Conservation (phyloP, 805 yeast species). For the Tetrapisispora nanseiensis region DNA sequence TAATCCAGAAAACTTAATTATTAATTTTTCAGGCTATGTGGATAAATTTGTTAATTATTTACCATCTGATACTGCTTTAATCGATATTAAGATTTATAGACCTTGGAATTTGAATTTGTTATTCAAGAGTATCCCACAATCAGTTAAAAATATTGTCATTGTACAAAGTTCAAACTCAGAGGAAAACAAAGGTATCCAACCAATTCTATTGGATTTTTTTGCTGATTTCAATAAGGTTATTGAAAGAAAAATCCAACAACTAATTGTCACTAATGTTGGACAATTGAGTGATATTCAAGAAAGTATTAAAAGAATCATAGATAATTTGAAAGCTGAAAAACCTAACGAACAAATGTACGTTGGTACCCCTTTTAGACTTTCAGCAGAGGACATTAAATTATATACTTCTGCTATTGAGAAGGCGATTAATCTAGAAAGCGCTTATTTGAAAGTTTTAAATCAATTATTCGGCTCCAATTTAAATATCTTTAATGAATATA, state of each 20-base stretch:
- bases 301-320: slow-evolving; percentile 38
- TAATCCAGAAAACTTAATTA: slow-evolving; percentile 42
- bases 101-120: slow-evolving; percentile 58
- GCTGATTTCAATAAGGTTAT: slow-evolving; percentile 41
- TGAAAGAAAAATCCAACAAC: slow-evolving; percentile 38
- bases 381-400: slow-evolving; percentile 1
- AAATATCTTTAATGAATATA: slow-evolving; percentile 50
- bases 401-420: slow-evolving; percentile 28
- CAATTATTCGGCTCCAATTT: slow-evolving; percentile 52
- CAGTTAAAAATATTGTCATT: slow-evolving; percentile 48
- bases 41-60: slow-evolving; percentile 35
- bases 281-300: slow-evolving; percentile 19
- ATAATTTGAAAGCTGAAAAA: slow-evolving; percentile 38
- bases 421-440: slow-evolving; percentile 54
- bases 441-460: slow-evolving; percentile 62
- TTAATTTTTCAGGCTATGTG: slow-evolving; percentile 54
- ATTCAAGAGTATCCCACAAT: slow-evolving; percentile 41
- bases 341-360: slow-evolving; percentile 58
- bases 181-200: slow-evolving; percentile 42
- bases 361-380: slow-evolving; percentile 32
- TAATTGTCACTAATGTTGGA: slow-evolving; percentile 45
- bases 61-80: slow-evolving; percentile 28
- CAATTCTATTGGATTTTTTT: slow-evolving; percentile 68
- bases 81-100: slow-evolving; percentile 56
- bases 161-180: slow-evolving; percentile 47